Base-by-base conservation (phyloP, 805 yeast species). In the Candida tibetensis region DNA sequence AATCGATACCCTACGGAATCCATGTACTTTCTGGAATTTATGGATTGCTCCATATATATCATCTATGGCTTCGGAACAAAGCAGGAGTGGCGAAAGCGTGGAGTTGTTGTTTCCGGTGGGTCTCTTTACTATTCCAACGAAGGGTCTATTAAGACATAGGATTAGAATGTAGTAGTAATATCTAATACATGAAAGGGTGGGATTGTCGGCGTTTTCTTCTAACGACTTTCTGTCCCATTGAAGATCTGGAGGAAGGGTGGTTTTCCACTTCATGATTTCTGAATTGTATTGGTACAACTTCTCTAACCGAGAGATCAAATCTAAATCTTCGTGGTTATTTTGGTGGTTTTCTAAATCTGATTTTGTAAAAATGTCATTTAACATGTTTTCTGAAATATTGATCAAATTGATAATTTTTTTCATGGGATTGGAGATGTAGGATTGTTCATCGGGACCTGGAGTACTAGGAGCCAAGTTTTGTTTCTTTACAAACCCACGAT, bases 131-230 rank as follows among this genome's bases (percentile, higher is more conserved):
- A 67, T 49, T 3, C 76, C 79, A 28, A 78, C 69, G 47, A 79
- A 79, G 2, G 83, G 84, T 29, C 81, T 63, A 49, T 79, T 79
- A 36, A 79, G 66, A 40, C 84, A 78, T n/a, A 80, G 59, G 13
- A 74, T 55, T 2, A 77, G 71, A 31, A 80, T 71, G 49, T 79
- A 80, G 52, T 79, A 80, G 48, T 76, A 77, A 48, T 75, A 77
- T 49, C 77, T 63, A 32, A 78, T 72, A 33, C 74, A 66, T 30
- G 77, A 66, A 15, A 69, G 60, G 0, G 79, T 76, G 0, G 83
- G 82, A 46, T 77, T 78, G 30, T 69, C 69, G 9, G 77, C 74
- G 13, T 67, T 58, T 33, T 54, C 53, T 29, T 53, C 54, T 26
- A 79, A 57, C n/a, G 57, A 52, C 2, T 55, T 51, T 28, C 64